These are phyloP conservation scores for Mariannaea elegans DNA, from an alignment of 2,329 filamentous ascomycete genomes.

Conservation along the genomic window DNA sequence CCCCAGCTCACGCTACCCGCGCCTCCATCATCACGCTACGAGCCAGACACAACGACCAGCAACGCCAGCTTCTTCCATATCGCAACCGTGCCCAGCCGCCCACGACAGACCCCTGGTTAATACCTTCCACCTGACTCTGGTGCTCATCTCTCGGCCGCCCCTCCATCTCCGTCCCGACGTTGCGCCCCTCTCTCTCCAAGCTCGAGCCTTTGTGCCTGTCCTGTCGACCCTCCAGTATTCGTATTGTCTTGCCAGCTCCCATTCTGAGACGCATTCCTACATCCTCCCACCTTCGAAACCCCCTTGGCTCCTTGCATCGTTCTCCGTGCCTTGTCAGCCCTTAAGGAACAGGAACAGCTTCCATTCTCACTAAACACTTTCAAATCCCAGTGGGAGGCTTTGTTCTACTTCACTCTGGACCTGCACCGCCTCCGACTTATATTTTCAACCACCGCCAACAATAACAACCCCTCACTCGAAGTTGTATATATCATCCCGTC, in stretches of 20 bases:
- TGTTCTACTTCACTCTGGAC: background rate
- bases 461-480: slow-evolving; percentile 31
- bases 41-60: slow-evolving; percentile 5
- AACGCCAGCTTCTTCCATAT: slow-evolving; percentile 30
- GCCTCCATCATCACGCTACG: slow-evolving; percentile 39
- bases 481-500: slow-evolving; percentile 19
- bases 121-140: slow-evolving; percentile 38
- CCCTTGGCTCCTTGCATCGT: slow-evolving; percentile 15
- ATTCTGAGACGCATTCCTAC: slow-evolving; percentile 34
- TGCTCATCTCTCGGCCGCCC: slow-evolving; percentile 33
- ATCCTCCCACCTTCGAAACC: background rate
- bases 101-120: slow-evolving; percentile 30
- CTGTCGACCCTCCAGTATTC: slow-evolving; percentile 29
- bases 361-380: background rate
- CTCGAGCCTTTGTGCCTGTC: slow-evolving; percentile 13
- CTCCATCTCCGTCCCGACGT: slow-evolving; percentile 36
- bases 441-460: slow-evolving; percentile 32
- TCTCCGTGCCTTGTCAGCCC: slow-evolving; percentile 5
- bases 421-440: slow-evolving; percentile 30
- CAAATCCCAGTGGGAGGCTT: background rate
- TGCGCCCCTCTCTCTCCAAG: background rate
- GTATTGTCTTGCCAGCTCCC: slow-evolving; percentile 22
- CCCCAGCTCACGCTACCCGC: slow-evolving; percentile 37
- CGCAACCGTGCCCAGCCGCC: slow-evolving; percentile 23
- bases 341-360: background rate